Conservation (phyloP, 108 stramenopile species). For the Cyclotella kingstonii region DNA sequence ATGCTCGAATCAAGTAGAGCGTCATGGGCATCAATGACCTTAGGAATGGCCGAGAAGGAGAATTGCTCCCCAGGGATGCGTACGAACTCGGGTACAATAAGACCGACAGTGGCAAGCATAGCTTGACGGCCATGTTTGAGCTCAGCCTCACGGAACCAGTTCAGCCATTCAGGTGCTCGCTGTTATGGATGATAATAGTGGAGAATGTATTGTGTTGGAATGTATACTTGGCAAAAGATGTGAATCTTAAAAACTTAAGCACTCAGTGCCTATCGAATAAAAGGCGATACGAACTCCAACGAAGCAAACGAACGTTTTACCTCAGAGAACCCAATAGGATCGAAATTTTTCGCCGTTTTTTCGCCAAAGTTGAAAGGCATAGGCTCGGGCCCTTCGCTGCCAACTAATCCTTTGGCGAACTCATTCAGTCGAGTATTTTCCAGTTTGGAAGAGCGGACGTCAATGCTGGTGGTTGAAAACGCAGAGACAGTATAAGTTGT, state of each 20-base stretch:
- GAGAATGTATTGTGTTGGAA: not conserved
- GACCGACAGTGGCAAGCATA: slow-evolving; percentile 88
- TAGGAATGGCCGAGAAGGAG: slow-evolving; percentile 84
- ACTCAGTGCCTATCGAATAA: too few relatives aligned
- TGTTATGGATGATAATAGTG: slow-evolving; percentile 9
- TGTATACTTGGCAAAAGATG: not conserved
- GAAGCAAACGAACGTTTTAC: slow-evolving; percentile 23
- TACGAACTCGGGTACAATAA: slow-evolving; percentile 79
- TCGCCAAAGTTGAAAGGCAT: slow-evolving; percentile 59
- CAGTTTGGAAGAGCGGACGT: slow-evolving; percentile 41
- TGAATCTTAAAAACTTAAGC: too few relatives aligned
- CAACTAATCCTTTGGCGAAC: slow-evolving; percentile 47
- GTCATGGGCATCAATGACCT: slow-evolving; percentile 82
- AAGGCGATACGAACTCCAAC: not conserved
- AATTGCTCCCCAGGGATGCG: slow-evolving; percentile 84
- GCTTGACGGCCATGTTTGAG: slow-evolving; percentile 82
- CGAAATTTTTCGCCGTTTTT: slow-evolving; percentile 59
- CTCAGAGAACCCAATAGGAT: slow-evolving; percentile 72
- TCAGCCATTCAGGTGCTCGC: slow-evolving; percentile 60
- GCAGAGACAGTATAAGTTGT: slow-evolving; percentile 42
- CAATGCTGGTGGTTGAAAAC: slow-evolving; percentile 42
- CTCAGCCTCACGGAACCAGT: slow-evolving; percentile 89
- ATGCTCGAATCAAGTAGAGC: slow-evolving; percentile 64
- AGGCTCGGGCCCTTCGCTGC: slow-evolving; percentile 42
- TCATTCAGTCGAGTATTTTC: slow-evolving; percentile 50